Percentiles rank a stretch among this genome's conserved stretches.
phyloP scores from a whole-genome alignment of 2,329 filamentous ascomycete genomes.

The Cyanodermella asteris region DNA sequence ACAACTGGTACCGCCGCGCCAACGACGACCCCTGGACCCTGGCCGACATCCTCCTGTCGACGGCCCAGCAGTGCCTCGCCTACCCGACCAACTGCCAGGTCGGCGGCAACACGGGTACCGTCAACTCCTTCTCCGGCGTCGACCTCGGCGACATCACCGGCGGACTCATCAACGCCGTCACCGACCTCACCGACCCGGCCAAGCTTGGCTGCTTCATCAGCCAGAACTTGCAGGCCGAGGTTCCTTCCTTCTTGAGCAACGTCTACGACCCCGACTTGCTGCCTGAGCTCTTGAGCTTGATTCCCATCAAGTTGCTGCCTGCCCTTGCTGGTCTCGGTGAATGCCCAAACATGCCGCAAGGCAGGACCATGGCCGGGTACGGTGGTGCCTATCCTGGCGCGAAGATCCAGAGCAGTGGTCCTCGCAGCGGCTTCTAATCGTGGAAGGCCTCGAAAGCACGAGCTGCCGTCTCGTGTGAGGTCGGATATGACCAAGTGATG shows the following conservation, averaged over 20 bases:
- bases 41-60: constrained; percentile 16
- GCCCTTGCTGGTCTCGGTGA: not conserved
- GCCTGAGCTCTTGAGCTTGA: not conserved
- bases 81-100: constrained; percentile 20
- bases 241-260: constrained; percentile 5
- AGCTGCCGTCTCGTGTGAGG: too few relatives aligned
- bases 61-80: constrained; percentile 18
- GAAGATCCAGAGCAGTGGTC: not conserved
- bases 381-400: not conserved
- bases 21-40: constrained; percentile 14
- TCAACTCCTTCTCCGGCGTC: constrained; percentile 12
- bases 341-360: not conserved
- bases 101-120: constrained; percentile 18
- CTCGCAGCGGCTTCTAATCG: too few relatives aligned
- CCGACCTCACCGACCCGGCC: constrained; percentile 3
- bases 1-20: constrained; percentile 17
- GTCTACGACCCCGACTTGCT: too few relatives aligned
- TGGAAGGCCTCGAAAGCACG: too few relatives aligned
- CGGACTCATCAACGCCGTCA: constrained; percentile 19
- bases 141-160: constrained; percentile 17
- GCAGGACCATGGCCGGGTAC: not conserved
- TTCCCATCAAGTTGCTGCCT: not conserved
- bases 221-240: constrained; percentile 6
- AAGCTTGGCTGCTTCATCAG: constrained; percentile 6
- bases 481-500: too few relatives aligned